Base-by-base conservation (phyloP, 805 yeast species). In the Candida ortonii region DNA sequence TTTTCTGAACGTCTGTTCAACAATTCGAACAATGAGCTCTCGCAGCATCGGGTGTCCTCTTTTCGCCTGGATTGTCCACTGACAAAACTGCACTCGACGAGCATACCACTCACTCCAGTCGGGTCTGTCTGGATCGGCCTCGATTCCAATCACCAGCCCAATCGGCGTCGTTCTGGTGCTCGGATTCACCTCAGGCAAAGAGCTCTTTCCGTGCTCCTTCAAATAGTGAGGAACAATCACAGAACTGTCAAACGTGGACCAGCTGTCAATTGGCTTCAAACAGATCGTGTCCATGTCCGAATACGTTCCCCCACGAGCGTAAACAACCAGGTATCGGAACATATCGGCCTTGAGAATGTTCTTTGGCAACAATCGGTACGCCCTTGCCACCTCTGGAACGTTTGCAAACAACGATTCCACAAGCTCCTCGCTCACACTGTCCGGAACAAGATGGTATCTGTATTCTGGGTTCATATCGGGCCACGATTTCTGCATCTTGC, bases 71-170 rank as follows among this genome's bases (percentile, higher is more conserved):
- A 90, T 80, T 0, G 96, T 87, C 98, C 98, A 90, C 62, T 90
- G 97, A 56, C 97, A 89, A 52, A 90, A 84, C 63, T 90, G 98
- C 27, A 90, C 77, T 43, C 97, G 70, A 33, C 97, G 71, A 0
- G 97, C 94, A 54, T 87, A 90, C 89, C 94, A 88, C 6, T 81
- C 82, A 18, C 72, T 64, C 98, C 98, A 93, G 59, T 90, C 97
- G 0, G 81, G 81, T 47, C 97, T 69, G 57, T 90, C 97, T 0
- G 97, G 97, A 50, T 90, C 98, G 1, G 97, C 97, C 57, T 93
- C 98, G 26, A 90, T 85, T 0, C 97, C 97, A 6, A 90, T 74
- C 3, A 81, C 79, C 15, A 90, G 67, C 0, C 97, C 97, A 2
- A 86, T 73, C n/a, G 55, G 52, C 2, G 55, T 47, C 12, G 21